Conservation (phyloP, 2,329 filamentous ascomycete genomes). For the Cercospora brassicicola region DNA sequence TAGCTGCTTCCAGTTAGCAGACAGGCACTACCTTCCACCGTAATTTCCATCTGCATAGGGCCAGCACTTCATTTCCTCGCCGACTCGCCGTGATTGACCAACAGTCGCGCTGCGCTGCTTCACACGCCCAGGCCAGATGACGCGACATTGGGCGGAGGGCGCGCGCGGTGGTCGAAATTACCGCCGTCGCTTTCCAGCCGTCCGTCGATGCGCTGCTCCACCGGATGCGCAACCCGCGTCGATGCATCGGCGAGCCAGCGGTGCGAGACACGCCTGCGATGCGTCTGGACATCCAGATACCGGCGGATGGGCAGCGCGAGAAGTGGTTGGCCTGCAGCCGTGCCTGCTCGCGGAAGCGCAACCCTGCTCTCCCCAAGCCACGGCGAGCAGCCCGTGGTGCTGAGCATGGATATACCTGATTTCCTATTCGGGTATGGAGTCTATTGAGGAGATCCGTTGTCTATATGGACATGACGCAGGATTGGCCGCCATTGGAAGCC, state of each 20-base stretch:
- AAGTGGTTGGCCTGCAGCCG: neutral
- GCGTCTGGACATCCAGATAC: neutral
- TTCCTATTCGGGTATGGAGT: constrained; percentile 4
- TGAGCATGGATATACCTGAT: constrained; percentile 7
- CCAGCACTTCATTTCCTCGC: neutral
- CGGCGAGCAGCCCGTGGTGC: constrained; percentile 1
- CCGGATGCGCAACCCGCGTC: neutral
- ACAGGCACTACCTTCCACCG: neutral
- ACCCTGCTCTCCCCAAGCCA: constrained; percentile 7
- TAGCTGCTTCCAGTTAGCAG: neutral
- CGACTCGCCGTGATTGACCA: neutral
- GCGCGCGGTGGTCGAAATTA: neutral
- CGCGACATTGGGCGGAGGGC: neutral
- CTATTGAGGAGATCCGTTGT: constrained; percentile 5
- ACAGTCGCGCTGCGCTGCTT: neutral
- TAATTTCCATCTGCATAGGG: neutral
- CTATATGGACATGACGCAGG: constrained; percentile 1
- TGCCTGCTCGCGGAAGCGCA: neutral
- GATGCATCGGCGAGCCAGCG: neutral
- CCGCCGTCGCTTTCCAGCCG: neutral
- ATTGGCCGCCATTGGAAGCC: constrained; percentile 5
- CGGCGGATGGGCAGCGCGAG: neutral
- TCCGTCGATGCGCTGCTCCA: neutral
- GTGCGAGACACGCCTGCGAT: neutral
- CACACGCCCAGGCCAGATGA: neutral